These are phyloP conservation scores for Nidularia pulvinata DNA, from an alignment of 768 basidiomycete species.

Conservation along the genomic window DNA sequence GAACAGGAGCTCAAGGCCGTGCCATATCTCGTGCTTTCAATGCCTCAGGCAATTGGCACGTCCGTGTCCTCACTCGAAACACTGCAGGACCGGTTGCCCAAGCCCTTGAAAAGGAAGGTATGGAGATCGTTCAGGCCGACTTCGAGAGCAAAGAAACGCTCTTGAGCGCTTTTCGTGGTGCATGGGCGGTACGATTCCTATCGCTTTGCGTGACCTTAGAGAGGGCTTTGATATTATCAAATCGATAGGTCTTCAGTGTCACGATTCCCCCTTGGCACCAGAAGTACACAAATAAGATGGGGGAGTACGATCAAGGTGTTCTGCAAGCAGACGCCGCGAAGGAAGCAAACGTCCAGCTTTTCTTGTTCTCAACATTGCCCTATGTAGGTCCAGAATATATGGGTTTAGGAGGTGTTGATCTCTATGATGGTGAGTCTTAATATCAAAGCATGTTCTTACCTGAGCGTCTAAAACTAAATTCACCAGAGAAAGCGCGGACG, in stretches of 20 bases:
- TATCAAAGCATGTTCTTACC: background rate
- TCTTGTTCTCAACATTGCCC: constrained; percentile 11
- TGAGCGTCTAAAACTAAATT: background rate
- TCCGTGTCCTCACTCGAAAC: constrained; percentile 10
- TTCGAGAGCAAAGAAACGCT: constrained; percentile 8
- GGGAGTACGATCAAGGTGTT: constrained; percentile 8
- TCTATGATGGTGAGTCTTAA: constrained; percentile 8
- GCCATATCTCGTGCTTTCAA: constrained; percentile 8
- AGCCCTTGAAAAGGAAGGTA: constrained; percentile 3
- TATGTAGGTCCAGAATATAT: constrained; percentile 10
- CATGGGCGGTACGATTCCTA: constrained; percentile 3
- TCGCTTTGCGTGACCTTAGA: background rate
- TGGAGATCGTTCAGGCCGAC: constrained; percentile 7
- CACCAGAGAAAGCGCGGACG: constrained; percentile 10
- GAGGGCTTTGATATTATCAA: no score
- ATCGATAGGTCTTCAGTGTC: constrained; percentile 8
- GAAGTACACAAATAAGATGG: constrained; percentile 4
- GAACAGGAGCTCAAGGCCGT: constrained; percentile 9
- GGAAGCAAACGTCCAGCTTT: constrained; percentile 8
- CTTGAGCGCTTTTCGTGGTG: constrained; percentile 6
- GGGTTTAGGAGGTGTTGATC: constrained; percentile 11
- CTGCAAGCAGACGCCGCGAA: constrained; percentile 11
- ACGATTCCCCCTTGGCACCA: constrained; percentile 12
- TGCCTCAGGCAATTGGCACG: constrained; percentile 9
- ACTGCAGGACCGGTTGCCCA: constrained; percentile 2